Evolutionary conservation across 2,329 filamentous ascomycete genomes (phyloP).

Genomic region (Graphium sp.): DNA sequence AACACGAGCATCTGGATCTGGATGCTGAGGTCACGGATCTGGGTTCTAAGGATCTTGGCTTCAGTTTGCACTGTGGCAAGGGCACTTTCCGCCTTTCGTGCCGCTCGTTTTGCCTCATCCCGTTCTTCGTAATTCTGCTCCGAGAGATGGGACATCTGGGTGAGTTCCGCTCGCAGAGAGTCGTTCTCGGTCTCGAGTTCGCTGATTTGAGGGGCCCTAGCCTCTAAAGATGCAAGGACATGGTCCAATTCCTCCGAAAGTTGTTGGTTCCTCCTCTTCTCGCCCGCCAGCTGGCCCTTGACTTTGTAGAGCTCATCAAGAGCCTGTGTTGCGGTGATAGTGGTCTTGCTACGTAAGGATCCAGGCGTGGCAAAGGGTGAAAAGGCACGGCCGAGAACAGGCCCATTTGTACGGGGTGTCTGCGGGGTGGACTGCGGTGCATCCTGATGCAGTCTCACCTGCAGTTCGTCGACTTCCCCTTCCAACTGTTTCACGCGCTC

Average conservation of each 20-base stretch:
- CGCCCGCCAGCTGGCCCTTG: constrained; percentile 56
- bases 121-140: constrained; percentile 70
- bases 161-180: constrained; percentile 61
- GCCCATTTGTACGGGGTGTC: constrained; percentile 44
- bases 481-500: constrained; percentile 32
- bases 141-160: constrained; percentile 71
- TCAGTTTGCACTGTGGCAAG: constrained; percentile 49
- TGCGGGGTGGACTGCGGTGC: constrained; percentile 34
- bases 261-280: constrained; percentile 58
- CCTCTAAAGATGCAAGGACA: constrained; percentile 71
- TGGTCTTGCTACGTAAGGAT: constrained; percentile 36
- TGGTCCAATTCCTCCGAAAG: constrained; percentile 67
- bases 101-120: constrained; percentile 60
- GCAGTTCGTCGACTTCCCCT: constrained; percentile 34
- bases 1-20: constrained; percentile 85
- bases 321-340: constrained; percentile 42
- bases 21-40: constrained; percentile 74
- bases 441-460: constrained; percentile 26
- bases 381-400: constrained; percentile 29
- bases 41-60: constrained; percentile 63
- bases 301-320: constrained; percentile 48
- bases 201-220: constrained; percentile 73
- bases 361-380: constrained; percentile 47
- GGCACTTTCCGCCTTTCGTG: constrained; percentile 63
- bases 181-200: constrained; percentile 71